These are phyloP conservation scores for Saraca asoca DNA, from an alignment of 331 rosid species.

Conservation along the genomic window DNA sequence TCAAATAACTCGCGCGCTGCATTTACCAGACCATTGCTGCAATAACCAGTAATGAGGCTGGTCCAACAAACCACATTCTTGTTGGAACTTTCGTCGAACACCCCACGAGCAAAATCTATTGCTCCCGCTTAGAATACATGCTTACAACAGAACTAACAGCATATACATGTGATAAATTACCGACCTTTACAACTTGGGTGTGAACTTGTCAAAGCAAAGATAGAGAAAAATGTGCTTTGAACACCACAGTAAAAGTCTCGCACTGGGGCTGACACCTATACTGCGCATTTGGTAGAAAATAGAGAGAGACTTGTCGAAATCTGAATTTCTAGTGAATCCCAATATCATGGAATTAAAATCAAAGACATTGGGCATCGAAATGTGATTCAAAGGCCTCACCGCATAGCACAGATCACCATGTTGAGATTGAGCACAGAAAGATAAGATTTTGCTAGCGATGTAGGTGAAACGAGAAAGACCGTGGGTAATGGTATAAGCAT, in stretches of 20 bases:
- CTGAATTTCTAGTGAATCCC: slow-evolving; percentile 22
- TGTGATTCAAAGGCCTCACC: slow-evolving; percentile 34
- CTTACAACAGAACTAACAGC: slow-evolving; percentile 34
- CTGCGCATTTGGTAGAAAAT: slow-evolving; percentile 34
- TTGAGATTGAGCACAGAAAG: slow-evolving; percentile 30
- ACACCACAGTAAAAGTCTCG: slow-evolving; percentile 33
- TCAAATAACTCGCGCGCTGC: slow-evolving; percentile 40
- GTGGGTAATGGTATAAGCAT: slow-evolving; percentile 40
- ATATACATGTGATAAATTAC: slow-evolving; percentile 28
- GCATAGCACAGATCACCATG: slow-evolving; percentile 30
- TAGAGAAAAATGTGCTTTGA: slow-evolving; percentile 26
- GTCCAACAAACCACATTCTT: slow-evolving; percentile 47
- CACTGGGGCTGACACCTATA: slow-evolving; percentile 30
- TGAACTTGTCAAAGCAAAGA: slow-evolving; percentile 35
- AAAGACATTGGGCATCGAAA: slow-evolving; percentile 35
- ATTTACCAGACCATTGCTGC: slow-evolving; percentile 32
- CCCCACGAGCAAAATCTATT: slow-evolving; percentile 17
- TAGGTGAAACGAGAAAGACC: slow-evolving; percentile 42
- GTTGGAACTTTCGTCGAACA: slow-evolving; percentile 43
- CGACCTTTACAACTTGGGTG: slow-evolving; percentile 16
- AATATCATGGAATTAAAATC: slow-evolving; percentile 44
- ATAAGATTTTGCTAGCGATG: slow-evolving; percentile 42
- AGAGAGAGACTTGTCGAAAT: slow-evolving; percentile 12
- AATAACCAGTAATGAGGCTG: slow-evolving; percentile 41
- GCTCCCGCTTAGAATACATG: slow-evolving; percentile 24